These are phyloP conservation scores for Plasmodiophora brassicae DNA, from an alignment of 208 protist genomes.

Conservation along the genomic window DNA sequence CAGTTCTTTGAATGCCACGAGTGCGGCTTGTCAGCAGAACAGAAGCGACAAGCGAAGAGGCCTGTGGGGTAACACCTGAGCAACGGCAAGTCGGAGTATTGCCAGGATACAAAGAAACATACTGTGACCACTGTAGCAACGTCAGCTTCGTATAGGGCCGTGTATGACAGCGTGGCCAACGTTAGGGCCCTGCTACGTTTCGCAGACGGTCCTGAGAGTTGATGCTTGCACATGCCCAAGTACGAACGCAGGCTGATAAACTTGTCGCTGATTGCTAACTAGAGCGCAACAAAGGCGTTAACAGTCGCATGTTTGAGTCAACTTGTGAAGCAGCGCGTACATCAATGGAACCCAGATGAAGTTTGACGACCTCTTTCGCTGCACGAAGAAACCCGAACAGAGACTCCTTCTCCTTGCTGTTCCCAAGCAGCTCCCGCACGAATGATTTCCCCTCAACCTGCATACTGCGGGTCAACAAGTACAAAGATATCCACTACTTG, in stretches of 20 bases:
- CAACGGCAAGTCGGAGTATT: too few species aligned
- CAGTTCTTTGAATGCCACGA: neutral
- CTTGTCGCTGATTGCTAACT: neutral
- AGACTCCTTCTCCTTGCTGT: neutral
- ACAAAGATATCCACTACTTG: neutral
- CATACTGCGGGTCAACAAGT: neutral
- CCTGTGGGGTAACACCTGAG: neutral
- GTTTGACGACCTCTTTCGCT: neutral
- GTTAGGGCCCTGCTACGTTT: too few species aligned
- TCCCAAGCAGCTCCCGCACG: neutral
- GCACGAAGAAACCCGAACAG: neutral
- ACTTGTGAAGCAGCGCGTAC: neutral
- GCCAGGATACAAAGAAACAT: too few species aligned
- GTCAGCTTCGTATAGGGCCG: neutral
- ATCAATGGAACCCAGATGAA: neutral
- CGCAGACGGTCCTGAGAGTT: too few species aligned
- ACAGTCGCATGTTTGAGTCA: too few species aligned
- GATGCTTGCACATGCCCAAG: neutral
- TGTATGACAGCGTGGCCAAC: neutral
- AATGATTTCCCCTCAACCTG: conserved; percentile 3
- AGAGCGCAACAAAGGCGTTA: too few species aligned
- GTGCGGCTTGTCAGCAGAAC: neutral
- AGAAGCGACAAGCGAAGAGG: neutral
- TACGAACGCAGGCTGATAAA: neutral
- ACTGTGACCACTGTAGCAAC: neutral